Percentiles rank a stretch among this genome's conserved stretches.
phyloP scores from a whole-genome alignment of 2,329 filamentous ascomycete species.

The Neurospora crassa region DNA sequence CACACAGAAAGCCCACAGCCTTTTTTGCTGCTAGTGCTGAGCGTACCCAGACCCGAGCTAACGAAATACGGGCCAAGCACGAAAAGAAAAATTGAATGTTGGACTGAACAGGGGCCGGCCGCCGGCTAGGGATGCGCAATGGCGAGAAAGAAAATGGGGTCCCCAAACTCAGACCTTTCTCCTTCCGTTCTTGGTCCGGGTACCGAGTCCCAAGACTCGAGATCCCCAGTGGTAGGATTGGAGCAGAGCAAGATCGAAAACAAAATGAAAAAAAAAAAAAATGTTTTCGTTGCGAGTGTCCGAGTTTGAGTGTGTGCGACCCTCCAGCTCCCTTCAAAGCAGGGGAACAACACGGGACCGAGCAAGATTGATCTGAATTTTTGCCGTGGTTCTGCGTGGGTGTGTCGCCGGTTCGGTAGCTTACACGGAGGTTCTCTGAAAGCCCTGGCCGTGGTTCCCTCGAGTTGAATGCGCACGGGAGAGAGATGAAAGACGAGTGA shows the following conservation, averaged over 20 bases:
- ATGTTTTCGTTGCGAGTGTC: background rate
- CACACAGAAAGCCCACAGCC: slow-evolving; percentile 2
- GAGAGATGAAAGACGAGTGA: background rate
- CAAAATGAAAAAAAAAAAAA: background rate
- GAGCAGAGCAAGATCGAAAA: background rate
- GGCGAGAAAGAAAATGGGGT: background rate
- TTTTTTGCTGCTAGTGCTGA: slow-evolving; percentile 28
- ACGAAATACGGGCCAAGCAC: background rate
- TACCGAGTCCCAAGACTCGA: background rate
- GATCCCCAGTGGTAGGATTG: background rate
- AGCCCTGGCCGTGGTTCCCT: background rate
- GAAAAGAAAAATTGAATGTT: slow-evolving; percentile 4
- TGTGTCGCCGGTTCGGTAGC: background rate
- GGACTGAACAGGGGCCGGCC: background rate
- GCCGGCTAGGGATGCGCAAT: background rate
- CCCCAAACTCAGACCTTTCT: background rate
- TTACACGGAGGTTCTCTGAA: background rate
- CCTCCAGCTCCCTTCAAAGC: background rate
- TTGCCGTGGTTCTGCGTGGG: background rate
- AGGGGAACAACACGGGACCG: background rate
- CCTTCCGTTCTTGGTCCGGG: background rate
- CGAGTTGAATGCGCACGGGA: background rate
- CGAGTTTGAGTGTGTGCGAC: background rate
- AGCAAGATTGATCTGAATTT: background rate
- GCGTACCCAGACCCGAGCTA: slow-evolving; percentile 1